phyloP scores from a whole-genome alignment of 139 green algal genomes.

The Yamagishiella unicocca region DNA sequence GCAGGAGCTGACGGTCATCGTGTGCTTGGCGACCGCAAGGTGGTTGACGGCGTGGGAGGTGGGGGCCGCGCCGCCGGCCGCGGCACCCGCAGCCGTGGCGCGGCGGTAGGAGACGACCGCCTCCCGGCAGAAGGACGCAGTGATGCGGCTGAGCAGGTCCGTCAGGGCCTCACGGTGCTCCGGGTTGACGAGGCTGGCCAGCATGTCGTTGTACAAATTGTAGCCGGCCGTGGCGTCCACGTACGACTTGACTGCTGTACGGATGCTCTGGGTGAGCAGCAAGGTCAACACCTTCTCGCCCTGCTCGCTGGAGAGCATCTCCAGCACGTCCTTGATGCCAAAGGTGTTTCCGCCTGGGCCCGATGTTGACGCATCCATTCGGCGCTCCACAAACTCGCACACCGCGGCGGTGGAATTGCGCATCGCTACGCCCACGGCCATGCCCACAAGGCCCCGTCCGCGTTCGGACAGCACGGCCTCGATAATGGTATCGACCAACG shows the following conservation, averaged over 20 bases:
- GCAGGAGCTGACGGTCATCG: neutral
- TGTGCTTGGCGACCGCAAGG: neutral
- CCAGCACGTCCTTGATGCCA: constrained; percentile 29
- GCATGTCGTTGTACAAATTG: constrained; percentile 63
- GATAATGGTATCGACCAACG: constrained; percentile 51
- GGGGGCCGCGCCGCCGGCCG: neutral
- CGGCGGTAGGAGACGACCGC: constrained; percentile 27
- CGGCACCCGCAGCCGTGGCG: neutral
- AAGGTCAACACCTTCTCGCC: constrained; percentile 54
- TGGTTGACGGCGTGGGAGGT: neutral
- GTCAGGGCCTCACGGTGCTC: constrained; percentile 58
- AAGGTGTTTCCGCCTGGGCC: neutral
- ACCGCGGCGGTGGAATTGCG: constrained; percentile 55
- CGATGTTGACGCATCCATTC: constrained; percentile 19
- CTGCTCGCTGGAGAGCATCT: constrained; percentile 55
- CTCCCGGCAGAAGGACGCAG: constrained; percentile 55
- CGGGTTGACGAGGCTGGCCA: constrained; percentile 47
- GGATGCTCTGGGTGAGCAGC: constrained; percentile 63
- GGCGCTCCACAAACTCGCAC: constrained; percentile 58
- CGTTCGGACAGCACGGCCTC: constrained; percentile 59
- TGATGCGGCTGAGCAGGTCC: constrained; percentile 52
- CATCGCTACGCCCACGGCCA: constrained; percentile 58
- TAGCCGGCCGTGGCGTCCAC: constrained; percentile 55
- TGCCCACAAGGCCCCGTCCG: constrained; percentile 51
- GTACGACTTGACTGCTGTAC: constrained; percentile 55